These are phyloP conservation scores for Ochetophila trinervis DNA, from an alignment of 306 rosid species.

Conservation along the genomic window DNA sequence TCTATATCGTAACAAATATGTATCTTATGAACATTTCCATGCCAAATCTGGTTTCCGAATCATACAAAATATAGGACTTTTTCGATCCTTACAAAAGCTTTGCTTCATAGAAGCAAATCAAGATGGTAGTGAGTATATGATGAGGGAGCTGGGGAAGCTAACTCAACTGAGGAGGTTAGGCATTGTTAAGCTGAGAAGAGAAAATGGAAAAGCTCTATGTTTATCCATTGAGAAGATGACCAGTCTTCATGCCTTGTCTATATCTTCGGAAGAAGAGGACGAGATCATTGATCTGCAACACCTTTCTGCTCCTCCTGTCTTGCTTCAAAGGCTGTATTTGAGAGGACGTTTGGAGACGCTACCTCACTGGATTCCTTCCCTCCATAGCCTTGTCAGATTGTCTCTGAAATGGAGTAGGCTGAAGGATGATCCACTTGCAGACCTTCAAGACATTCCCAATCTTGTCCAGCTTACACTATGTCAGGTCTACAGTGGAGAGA, in stretches of 20 bases:
- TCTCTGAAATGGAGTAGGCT: slow-evolving; percentile 35
- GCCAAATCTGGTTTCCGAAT: slow-evolving; percentile 29
- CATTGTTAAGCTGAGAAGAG: slow-evolving; percentile 27
- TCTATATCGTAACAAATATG: slow-evolving; percentile 23
- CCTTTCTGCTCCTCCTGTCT: slow-evolving; percentile 35
- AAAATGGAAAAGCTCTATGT: slow-evolving; percentile 34
- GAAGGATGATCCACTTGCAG: slow-evolving; percentile 35
- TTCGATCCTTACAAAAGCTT: slow-evolving; percentile 40
- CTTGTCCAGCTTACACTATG: slow-evolving; percentile 31
- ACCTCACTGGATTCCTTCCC: slow-evolving; percentile 42
- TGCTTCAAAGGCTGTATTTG: slow-evolving; percentile 34
- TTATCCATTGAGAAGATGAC: slow-evolving; percentile 26
- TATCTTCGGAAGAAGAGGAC: slow-evolving; percentile 22
- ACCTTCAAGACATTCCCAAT: slow-evolving; percentile 30
- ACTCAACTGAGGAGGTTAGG: slow-evolving; percentile 39
- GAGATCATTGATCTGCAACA: slow-evolving; percentile 33
- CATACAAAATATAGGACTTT: slow-evolving; percentile 20
- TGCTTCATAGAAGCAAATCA: slow-evolving; percentile 32
- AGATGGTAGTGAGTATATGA: slow-evolving; percentile 3
- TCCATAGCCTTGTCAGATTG: slow-evolving; percentile 29
- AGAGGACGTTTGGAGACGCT: slow-evolving; percentile 37
- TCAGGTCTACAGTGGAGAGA: slow-evolving; percentile 22
- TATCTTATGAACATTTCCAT: slow-evolving; percentile 3
- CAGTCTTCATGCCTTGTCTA: slow-evolving; percentile 29
- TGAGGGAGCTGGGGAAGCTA: slow-evolving; percentile 36